These are phyloP conservation scores for Magnusiomyces fungicola DNA, from an alignment of 1,139 yeast species.

Conservation along the genomic window DNA sequence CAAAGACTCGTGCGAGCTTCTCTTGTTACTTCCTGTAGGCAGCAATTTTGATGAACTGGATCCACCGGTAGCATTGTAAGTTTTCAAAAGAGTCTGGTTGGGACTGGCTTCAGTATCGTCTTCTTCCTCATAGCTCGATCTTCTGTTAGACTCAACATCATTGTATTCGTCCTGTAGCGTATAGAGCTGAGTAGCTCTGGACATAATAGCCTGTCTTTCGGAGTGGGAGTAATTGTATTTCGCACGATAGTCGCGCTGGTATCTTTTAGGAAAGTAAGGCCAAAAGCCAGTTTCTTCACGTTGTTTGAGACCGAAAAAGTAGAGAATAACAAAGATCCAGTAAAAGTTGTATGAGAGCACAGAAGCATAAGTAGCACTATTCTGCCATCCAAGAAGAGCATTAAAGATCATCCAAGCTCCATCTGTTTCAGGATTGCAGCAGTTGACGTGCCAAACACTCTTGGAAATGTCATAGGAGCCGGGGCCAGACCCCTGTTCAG, in stretches of 20 bases:
- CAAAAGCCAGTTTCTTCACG: constrained; percentile 9
- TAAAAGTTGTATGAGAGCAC: constrained; percentile 76
- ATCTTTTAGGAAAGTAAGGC: constrained; percentile 8
- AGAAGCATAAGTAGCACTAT: constrained; percentile 83
- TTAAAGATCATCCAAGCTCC: constrained; percentile 93
- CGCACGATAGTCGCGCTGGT: constrained; percentile 3
- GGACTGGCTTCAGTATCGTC: not conserved
- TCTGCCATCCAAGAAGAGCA: constrained; percentile 84
- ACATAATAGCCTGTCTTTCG: constrained; percentile 8
- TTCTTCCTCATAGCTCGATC: not conserved
- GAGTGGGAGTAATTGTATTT: constrained; percentile 8
- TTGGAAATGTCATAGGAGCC: constrained; percentile 76
- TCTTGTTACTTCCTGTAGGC: not conserved
- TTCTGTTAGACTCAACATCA: not conserved
- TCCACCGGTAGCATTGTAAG: not conserved
- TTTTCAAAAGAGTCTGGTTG: not conserved
- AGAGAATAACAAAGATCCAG: constrained; percentile 57
- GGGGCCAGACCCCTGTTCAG: constrained; percentile 85
- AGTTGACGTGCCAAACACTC: constrained; percentile 89
- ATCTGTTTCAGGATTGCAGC: constrained; percentile 84
- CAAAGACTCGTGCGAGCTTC: not conserved
- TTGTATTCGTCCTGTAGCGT: not conserved
- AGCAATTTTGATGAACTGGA: not conserved
- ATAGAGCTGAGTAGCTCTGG: constrained; percentile 10
- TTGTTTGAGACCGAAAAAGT: constrained; percentile 6